Base-by-base conservation (phyloP, 2,329 filamentous ascomycete species). In the Fusarium sp. region DNA sequence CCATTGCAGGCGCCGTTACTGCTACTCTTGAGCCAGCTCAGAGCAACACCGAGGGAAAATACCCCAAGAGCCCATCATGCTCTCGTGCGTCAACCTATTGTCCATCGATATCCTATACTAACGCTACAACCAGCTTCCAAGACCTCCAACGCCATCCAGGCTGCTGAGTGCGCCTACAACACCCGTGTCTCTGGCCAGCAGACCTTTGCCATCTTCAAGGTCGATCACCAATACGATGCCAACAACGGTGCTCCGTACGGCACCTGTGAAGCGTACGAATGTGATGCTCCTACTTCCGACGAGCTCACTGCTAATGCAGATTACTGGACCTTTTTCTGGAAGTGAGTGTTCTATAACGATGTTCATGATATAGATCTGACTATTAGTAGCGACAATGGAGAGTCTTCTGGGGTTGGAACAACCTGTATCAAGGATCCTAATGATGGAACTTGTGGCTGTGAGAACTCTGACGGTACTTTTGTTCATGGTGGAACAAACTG, bases 261-360 rank as follows among this genome's bases (percentile, higher is more conserved):
- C 6, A 76, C 64, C 6, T 78, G 76, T 28, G 44, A 62, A 47
- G 76, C 76, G 11, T 78, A 78, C 34, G 65, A 67, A 15, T 78
- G 76, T 28, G 66, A 62, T 22, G 62, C 76, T 34, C 76, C 76
- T 8, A 67, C 66, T 15, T 62, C 64, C 15, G 45, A 39, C 7
- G 57, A 66, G 41, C 44, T 78, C 42, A 72, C 66, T 14, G 28
- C 62, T 4, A 50, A 78, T n/a, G 38, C 47, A 4, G 76, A 77
- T 42, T 78, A 71, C 70, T 78, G 76, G 76, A 78, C 76, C 14
- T 78, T 78, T 45, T 78, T 76, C 73, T 78, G 76, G 76, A 70
- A 62, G 76, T 78, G 59, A 68, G 74, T 67, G 14, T 34, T 4
- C 1, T 30, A 30, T 12, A 30, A 30, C 11, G 3, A 20, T 45